Conservation (phyloP, 2,329 filamentous ascomycete genomes). For the Aspergillus ruber region DNA sequence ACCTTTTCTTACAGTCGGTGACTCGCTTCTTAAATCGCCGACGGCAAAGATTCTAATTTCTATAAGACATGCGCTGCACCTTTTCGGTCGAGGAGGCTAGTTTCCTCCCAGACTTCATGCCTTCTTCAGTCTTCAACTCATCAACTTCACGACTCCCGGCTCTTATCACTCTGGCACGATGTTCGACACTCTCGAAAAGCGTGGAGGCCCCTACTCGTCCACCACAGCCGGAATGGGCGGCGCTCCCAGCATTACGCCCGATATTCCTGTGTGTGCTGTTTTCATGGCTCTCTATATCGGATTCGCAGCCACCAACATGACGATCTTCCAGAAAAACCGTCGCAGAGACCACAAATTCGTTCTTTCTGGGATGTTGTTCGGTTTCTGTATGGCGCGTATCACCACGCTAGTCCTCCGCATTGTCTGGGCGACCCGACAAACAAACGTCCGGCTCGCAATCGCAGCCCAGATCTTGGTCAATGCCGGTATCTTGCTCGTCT, state of each 20-base stretch:
- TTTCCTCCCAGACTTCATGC: too few species aligned
- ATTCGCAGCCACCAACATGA: slow-evolving; percentile 40
- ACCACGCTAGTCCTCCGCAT: slow-evolving; percentile 46
- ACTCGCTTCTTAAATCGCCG: too few species aligned
- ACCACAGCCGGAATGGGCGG: slow-evolving; percentile 33
- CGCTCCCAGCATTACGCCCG: slow-evolving; percentile 50
- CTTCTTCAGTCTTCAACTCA: too few species aligned
- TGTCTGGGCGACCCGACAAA: slow-evolving; percentile 46
- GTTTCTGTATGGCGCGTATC: slow-evolving; percentile 47
- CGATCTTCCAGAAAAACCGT: slow-evolving; percentile 39
- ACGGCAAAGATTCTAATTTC: too few species aligned
- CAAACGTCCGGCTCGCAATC: slow-evolving; percentile 45
- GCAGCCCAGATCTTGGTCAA: slow-evolving; percentile 64
- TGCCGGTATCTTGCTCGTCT: slow-evolving; percentile 68
- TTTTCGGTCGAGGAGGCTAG: too few species aligned
- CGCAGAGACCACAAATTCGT: slow-evolving; percentile 43
- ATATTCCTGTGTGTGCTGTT: slow-evolving; percentile 59
- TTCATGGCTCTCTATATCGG: slow-evolving; percentile 49
- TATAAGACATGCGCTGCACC: too few species aligned
- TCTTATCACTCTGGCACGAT: too few species aligned
- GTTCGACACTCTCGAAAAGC: too few species aligned
- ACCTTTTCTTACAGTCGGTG: too few species aligned
- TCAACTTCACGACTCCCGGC: too few species aligned
- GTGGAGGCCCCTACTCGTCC: slow-evolving; percentile 24
- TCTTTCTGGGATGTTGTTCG: slow-evolving; percentile 40